phyloP scores from a whole-genome alignment of 805 yeast species.

The Myxozyma lipomycoides region DNA sequence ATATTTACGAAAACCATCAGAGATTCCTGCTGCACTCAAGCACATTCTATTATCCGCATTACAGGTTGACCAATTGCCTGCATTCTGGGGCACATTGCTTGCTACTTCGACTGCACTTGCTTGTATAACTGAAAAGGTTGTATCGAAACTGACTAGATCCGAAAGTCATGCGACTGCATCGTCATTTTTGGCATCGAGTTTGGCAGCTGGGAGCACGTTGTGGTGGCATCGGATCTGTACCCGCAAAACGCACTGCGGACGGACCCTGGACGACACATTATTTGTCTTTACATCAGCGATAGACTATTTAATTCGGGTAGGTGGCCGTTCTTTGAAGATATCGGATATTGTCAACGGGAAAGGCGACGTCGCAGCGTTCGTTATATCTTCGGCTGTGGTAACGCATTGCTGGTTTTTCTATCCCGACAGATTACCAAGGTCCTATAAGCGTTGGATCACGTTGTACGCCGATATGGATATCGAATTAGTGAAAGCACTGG shows the following conservation, averaged over 20 bases:
- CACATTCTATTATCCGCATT: conserved; percentile 15
- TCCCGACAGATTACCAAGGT: conserved; percentile 44
- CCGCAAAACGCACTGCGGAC: conserved; percentile 3
- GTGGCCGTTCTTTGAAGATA: background rate
- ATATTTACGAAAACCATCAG: background rate
- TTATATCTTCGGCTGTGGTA: conserved; percentile 28
- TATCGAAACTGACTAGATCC: background rate
- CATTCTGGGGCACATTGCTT: conserved; percentile 14
- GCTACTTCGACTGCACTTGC: conserved; percentile 5
- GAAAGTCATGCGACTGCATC: background rate
- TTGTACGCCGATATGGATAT: conserved; percentile 48
- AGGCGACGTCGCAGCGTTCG: conserved; percentile 10
- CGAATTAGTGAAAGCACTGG: conserved; percentile 39
- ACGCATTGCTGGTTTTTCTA: conserved; percentile 37
- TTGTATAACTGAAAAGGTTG: background rate
- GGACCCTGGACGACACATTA: conserved; percentile 16
- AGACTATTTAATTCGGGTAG: conserved; percentile 12
- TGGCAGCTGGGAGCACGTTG: conserved; percentile 8
- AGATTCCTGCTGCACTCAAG: conserved; percentile 2
- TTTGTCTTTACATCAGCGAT: conserved; percentile 13
- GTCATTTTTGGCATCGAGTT: conserved; percentile 8
- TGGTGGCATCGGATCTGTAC: conserved; percentile 16
- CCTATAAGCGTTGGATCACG: conserved; percentile 48
- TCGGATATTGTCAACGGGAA: background rate
- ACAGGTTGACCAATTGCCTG: conserved; percentile 7